Evolutionary conservation across 2,329 filamentous ascomycete genomes (phyloP).

Genomic region (Cordyceps sp.): DNA sequence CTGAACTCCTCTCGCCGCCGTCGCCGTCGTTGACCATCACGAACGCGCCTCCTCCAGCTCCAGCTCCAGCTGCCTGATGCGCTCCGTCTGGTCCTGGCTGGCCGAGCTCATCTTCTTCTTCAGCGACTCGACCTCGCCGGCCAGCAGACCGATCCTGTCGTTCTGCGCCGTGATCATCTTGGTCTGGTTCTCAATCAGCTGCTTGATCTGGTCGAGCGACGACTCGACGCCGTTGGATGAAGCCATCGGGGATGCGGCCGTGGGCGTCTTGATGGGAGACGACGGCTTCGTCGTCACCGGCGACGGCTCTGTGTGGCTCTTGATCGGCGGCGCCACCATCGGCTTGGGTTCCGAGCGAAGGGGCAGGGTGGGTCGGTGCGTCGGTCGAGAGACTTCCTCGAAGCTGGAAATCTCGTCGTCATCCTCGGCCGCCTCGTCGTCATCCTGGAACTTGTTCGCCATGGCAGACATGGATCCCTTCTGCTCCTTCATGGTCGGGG

Average conservation of each 20-base stretch:
- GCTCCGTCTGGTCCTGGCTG: constrained; percentile 47
- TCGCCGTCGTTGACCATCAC: constrained; percentile 17
- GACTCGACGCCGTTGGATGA: constrained; percentile 32
- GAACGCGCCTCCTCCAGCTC: constrained; percentile 49
- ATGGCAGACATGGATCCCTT: constrained; percentile 73
- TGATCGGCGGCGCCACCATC: constrained; percentile 13
- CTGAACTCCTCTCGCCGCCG: constrained; percentile 1
- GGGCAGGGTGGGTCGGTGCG: constrained; percentile 37
- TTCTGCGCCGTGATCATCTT: constrained; percentile 63
- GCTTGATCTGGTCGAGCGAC: constrained; percentile 61
- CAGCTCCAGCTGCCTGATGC: constrained; percentile 50
- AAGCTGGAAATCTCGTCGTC: constrained; percentile 64
- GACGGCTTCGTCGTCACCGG: constrained; percentile 13
- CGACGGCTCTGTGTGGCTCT: constrained; percentile 13
- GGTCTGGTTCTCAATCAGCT: constrained; percentile 59
- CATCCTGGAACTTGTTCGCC: constrained; percentile 74
- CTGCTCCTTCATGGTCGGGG: constrained; percentile 66
- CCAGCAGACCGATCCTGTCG: constrained; percentile 54
- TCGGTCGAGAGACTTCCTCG: constrained; percentile 66
- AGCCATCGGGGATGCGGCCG: constrained; percentile 9
- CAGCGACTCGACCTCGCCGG: constrained; percentile 60
- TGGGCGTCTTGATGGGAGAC: constrained; percentile 14
- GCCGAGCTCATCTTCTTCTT: constrained; percentile 52
- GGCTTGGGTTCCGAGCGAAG: constrained; percentile 23
- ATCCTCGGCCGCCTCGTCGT: constrained; percentile 43